phyloP scores from a whole-genome alignment of 805 yeast species.

The Spathaspora boniae region DNA sequence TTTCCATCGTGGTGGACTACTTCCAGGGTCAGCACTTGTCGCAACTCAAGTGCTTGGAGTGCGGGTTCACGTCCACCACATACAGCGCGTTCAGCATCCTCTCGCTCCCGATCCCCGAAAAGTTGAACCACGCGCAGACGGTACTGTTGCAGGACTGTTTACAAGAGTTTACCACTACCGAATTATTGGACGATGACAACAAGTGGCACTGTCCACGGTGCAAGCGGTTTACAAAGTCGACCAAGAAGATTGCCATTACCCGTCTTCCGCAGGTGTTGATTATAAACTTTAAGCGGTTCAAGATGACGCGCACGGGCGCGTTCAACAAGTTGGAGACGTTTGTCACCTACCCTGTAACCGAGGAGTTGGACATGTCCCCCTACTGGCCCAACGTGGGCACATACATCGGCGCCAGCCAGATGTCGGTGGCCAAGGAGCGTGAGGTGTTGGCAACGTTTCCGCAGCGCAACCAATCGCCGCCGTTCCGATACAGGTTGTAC shows the following conservation, averaged over 20 bases:
- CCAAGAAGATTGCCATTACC: constrained; percentile 69
- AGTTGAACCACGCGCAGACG: constrained; percentile 20
- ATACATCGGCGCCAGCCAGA: constrained; percentile 14
- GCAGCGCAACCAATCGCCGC: constrained; percentile 68
- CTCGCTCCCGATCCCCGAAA: constrained; percentile 72
- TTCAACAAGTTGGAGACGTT: constrained; percentile 60
- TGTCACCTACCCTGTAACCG: constrained; percentile 61
- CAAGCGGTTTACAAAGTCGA: constrained; percentile 55
- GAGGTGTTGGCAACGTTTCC: constrained; percentile 51
- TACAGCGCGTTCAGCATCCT: constrained; percentile 78
- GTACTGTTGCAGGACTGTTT: constrained; percentile 60
- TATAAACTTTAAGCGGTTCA: constrained; percentile 83
- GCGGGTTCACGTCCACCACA: constrained; percentile 78
- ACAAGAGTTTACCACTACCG: constrained; percentile 71
- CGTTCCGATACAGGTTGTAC: constrained; percentile 71
- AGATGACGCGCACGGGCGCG: constrained; percentile 41
- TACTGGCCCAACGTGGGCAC: constrained; percentile 65
- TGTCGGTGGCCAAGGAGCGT: constrained; percentile 41
- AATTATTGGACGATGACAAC: constrained; percentile 70
- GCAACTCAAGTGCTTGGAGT: constrained; percentile 67
- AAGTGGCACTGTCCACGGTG: constrained; percentile 85
- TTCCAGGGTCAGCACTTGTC: constrained; percentile 90
- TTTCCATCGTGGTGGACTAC: constrained; percentile 73
- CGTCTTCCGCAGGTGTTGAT: constrained; percentile 75
- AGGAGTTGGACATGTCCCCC: constrained; percentile 55